phyloP scores from a whole-genome alignment of 768 basidiomycete species.

The Russula sp. region DNA sequence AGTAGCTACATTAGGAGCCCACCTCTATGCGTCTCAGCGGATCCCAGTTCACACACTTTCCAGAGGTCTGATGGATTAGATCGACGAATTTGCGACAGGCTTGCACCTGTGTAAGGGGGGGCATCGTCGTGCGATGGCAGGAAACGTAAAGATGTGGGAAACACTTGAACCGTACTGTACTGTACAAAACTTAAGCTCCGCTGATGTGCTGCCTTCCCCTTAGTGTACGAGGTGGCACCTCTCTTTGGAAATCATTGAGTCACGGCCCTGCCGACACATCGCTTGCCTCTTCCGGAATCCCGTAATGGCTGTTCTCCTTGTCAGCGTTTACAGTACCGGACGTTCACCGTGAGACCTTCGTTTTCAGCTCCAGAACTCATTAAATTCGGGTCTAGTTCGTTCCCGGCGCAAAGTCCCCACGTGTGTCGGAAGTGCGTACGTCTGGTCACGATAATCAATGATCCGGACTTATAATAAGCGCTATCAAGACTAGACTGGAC shows the following conservation, averaged over 20 bases:
- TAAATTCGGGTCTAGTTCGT: neutral
- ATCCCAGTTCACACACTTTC: slow-evolving; percentile 12
- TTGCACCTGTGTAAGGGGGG: neutral
- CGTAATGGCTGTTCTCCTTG: neutral
- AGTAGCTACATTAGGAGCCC: neutral
- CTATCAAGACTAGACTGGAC: too few relatives aligned
- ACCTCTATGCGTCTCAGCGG: slow-evolving; percentile 12
- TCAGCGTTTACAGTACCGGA: too few relatives aligned
- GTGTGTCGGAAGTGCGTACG: too few relatives aligned
- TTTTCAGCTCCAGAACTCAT: too few relatives aligned
- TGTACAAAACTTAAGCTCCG: neutral
- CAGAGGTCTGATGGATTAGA: slow-evolving; percentile 10
- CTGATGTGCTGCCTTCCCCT: neutral
- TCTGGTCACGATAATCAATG: too few relatives aligned
- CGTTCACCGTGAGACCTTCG: neutral
- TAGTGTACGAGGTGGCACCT: too few relatives aligned
- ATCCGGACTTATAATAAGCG: too few relatives aligned
- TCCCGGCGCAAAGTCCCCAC: too few relatives aligned
- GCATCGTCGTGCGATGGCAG: neutral
- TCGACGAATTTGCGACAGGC: slow-evolving; percentile 16
- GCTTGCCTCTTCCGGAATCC: neutral
- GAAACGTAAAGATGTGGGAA: neutral
- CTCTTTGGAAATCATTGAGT: too few relatives aligned
- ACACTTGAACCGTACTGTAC: too few relatives aligned
- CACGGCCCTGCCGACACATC: too few relatives aligned